These are phyloP conservation scores for Podaxis sp. DNA, from an alignment of 768 basidiomycete species.

Conservation along the genomic window DNA sequence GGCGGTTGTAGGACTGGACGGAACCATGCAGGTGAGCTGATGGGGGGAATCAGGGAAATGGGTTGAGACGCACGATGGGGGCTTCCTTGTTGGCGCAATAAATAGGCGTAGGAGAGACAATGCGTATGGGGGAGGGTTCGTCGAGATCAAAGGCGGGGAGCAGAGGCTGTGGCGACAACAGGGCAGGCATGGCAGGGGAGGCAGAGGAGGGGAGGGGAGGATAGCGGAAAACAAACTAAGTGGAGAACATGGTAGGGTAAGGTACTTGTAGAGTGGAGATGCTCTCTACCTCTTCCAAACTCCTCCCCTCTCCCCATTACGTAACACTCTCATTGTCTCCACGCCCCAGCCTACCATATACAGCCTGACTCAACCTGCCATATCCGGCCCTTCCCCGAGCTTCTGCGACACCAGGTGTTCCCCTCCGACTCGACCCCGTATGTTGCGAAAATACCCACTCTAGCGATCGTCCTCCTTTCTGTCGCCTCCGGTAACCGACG, in stretches of 20 bases:
- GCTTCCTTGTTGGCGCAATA: background rate
- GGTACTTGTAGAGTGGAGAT: background rate
- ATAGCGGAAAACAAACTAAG: slow-evolving; percentile 25
- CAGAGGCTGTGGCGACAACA: slow-evolving; percentile 24
- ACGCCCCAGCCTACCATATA: background rate
- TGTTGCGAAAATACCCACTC: background rate
- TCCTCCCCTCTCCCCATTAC: slow-evolving; percentile 9
- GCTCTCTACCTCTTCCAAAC: slow-evolving; percentile 9
- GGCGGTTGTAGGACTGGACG: slow-evolving; percentile 23
- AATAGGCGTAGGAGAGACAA: background rate
- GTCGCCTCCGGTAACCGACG: background rate
- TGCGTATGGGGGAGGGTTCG: background rate
- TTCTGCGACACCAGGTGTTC: background rate
- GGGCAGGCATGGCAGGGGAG: slow-evolving; percentile 20
- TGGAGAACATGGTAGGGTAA: slow-evolving; percentile 40
- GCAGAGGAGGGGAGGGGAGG: slow-evolving; percentile 19
- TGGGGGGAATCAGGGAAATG: background rate
- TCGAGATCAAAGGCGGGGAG: slow-evolving; percentile 17
- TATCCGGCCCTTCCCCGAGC: background rate
- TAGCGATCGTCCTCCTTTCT: background rate
- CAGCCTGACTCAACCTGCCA: background rate
- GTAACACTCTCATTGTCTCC: slow-evolving; percentile 9
- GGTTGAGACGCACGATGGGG: background rate
- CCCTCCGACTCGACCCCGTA: background rate
- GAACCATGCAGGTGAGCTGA: background rate